phyloP scores from a whole-genome alignment of 768 basidiomycete genomes.

The Termitomyces sp. region DNA sequence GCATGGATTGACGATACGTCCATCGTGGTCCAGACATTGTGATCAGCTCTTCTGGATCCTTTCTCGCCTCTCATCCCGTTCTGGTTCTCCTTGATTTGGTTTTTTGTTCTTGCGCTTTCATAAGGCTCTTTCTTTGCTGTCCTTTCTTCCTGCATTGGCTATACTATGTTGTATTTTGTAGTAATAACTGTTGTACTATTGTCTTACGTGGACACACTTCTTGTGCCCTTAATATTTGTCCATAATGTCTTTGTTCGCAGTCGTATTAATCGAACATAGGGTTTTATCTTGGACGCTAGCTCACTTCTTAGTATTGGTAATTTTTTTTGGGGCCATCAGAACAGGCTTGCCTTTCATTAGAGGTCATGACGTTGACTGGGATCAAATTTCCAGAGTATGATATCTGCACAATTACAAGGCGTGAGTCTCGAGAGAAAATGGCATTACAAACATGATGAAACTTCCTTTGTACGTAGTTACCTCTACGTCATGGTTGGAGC shows the following conservation, averaged over 20 bases:
- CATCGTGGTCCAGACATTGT: slow-evolving; percentile 58
- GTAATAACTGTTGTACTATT: slow-evolving; percentile 2
- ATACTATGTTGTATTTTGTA: neutral
- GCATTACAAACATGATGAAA: neutral
- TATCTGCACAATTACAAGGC: neutral
- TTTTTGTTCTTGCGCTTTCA: neutral
- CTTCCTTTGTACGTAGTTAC: neutral
- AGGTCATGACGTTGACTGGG: neutral
- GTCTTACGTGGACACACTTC: neutral
- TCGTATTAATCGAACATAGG: neutral
- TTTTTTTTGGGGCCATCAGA: neutral
- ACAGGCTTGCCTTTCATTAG: neutral
- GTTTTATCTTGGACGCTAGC: neutral
- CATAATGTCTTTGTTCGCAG: neutral
- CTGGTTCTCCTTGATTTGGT: neutral
- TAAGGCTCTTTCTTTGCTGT: neutral
- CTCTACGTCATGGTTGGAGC: neutral
- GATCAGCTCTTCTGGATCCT: slow-evolving; percentile 12
- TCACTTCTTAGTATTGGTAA: neutral
- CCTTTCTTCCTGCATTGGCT: neutral
- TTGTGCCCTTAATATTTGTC: slow-evolving; percentile 1
- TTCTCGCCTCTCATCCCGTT: neutral
- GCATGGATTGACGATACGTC: slow-evolving; percentile 70
- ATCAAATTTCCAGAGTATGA: neutral
- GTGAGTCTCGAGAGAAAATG: neutral